Evolutionary conservation across 2,329 filamentous ascomycete genomes (phyloP).

Genomic region (Apiospora kogelbergensis): DNA sequence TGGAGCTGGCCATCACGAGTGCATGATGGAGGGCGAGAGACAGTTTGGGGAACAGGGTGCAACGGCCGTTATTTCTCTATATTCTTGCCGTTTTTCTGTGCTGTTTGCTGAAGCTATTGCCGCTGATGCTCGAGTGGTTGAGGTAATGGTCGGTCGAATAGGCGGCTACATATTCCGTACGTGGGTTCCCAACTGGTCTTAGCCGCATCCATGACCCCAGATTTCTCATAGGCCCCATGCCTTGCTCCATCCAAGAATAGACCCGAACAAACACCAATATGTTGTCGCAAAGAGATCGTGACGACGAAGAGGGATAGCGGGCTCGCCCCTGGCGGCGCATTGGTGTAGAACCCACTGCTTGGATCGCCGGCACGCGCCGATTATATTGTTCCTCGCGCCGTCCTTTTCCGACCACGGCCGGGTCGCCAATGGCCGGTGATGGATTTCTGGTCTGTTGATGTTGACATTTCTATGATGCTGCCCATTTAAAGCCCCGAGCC

Average conservation of each 20-base stretch:
- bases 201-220: neutral
- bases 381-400: neutral
- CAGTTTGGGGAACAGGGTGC: neutral
- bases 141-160: neutral
- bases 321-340: neutral
- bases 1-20: neutral
- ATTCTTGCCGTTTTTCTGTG: neutral
- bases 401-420: neutral
- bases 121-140: neutral
- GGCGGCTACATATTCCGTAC: slow-evolving; percentile 5
- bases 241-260: slow-evolving; percentile 2
- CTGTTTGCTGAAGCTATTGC: neutral
- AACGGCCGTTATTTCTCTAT: neutral
- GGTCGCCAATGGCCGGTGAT: neutral
- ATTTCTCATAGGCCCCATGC: slow-evolving; percentile 4
- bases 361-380: neutral
- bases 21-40: neutral
- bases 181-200: slow-evolving; percentile 2
- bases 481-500: slow-evolving; percentile 1
- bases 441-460: neutral
- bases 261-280: neutral
- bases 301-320: neutral
- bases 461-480: neutral
- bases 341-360: neutral
- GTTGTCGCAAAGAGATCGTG: neutral